A percentile compares a stretch with the other conserved stretches of the same genome.
These are phyloP conservation scores for Cyanidiococcus yangmingshanensis DNA, from an alignment of 23 red algal species.

Conservation along the genomic window DNA sequence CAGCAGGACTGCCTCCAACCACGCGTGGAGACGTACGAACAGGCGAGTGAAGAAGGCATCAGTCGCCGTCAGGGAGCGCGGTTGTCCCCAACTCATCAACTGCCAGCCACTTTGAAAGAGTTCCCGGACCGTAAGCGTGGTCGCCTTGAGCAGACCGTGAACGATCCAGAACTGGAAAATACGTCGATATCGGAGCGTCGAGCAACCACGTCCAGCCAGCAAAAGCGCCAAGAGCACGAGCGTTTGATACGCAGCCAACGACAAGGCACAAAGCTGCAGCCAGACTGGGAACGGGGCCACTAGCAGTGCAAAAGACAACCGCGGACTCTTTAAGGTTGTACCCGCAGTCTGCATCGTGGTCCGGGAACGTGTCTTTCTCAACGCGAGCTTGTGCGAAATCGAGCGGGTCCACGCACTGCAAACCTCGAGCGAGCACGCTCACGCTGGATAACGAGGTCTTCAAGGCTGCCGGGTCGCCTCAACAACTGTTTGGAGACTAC, in stretches of 20 bases:
- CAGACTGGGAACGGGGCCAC: not conserved
- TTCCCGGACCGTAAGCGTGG: not conserved
- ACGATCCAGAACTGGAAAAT: conserved; percentile 17
- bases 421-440: too few relatives aligned
- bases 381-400: too few relatives aligned
- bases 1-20: not conserved
- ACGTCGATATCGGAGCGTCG: conserved; percentile 1
- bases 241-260: conserved; percentile 14
- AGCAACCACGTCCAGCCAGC: conserved; percentile 12
- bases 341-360: too few relatives aligned
- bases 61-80: not conserved
- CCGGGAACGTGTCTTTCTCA: too few relatives aligned
- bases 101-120: not conserved
- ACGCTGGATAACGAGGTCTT: too few relatives aligned
- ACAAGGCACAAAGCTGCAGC: not conserved
- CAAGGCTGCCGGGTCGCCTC: too few relatives aligned
- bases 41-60: not conserved
- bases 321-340: too few relatives aligned
- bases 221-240: not conserved
- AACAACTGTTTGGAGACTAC: too few relatives aligned
- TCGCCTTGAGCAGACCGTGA: not conserved
- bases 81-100: not conserved
- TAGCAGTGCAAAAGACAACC: not conserved
- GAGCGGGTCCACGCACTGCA: too few relatives aligned
- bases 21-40: not conserved